Evolutionary conservation across 2,329 filamentous ascomycete species (phyloP).

Genomic region (Ophiostoma ips): DNA sequence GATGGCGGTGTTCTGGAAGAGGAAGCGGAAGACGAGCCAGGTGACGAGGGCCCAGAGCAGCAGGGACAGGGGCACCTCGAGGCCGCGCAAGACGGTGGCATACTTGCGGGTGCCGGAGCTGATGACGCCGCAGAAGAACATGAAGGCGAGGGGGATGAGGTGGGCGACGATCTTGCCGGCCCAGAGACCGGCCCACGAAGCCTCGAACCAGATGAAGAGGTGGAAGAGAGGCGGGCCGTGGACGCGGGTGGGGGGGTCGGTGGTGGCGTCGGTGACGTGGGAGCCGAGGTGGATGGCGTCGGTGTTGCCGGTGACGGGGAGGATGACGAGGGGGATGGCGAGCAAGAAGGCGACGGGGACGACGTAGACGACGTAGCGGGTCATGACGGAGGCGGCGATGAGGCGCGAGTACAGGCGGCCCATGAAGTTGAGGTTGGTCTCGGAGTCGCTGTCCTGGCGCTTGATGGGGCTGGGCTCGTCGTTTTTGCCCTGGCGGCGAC

Average conservation of each 20-base stretch:
- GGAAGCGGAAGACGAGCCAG: slow-evolving; percentile 46
- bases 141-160: slow-evolving; percentile 45
- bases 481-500: slow-evolving; percentile 35
- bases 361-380: slow-evolving; percentile 55
- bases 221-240: slow-evolving; percentile 39
- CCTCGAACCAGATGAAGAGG: slow-evolving; percentile 56
- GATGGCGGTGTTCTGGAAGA: slow-evolving; percentile 30
- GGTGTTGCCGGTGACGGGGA: slow-evolving; percentile 29
- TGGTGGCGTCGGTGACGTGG: slow-evolving; percentile 15
- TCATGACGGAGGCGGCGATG: slow-evolving; percentile 47
- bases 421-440: slow-evolving; percentile 47
- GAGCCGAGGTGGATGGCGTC: slow-evolving; percentile 17
- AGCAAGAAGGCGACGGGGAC: slow-evolving; percentile 48
- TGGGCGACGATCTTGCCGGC: slow-evolving; percentile 50
- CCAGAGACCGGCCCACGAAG: slow-evolving; percentile 56
- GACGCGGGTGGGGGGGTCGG: slow-evolving; percentile 12
- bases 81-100: slow-evolving; percentile 46
- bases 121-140: slow-evolving; percentile 56
- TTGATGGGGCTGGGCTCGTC: slow-evolving; percentile 22
- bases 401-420: slow-evolving; percentile 52
- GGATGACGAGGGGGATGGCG: slow-evolving; percentile 46
- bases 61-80: slow-evolving; percentile 53
- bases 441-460: slow-evolving; percentile 31
- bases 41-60: slow-evolving; percentile 54
- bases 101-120: slow-evolving; percentile 59